Base-by-base conservation (phyloP, 1,139 yeast genomes). In the Kodamaea sp. region DNA sequence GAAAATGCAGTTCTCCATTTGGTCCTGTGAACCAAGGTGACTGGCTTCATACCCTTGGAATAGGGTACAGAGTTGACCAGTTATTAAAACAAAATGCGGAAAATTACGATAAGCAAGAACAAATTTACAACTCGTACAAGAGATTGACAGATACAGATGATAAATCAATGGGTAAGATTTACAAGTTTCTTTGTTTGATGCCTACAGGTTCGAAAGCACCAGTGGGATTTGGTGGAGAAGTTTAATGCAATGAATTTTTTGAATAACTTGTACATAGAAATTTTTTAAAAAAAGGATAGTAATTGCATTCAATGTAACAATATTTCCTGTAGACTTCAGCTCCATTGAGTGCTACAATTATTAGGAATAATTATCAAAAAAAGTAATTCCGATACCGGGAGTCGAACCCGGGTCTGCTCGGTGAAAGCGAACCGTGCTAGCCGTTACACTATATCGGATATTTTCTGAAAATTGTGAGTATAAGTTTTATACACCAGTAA, bases 321-420 rank as follows among this genome's bases (percentile, higher is more conserved):
- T n/a, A n/a, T n/a, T n/a, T n/a, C n/a, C n/a, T n/a, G n/a, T n/a
- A n/a, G n/a, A n/a, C n/a, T n/a, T n/a, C n/a, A n/a, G n/a, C n/a
- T n/a, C n/a, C n/a, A n/a, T n/a, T n/a, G n/a, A n/a, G n/a, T n/a
- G n/a, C n/a, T n/a, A n/a, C n/a, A n/a, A n/a, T n/a, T n/a, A n/a
- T n/a, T n/a, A n/a, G n/a, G n/a, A n/a, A n/a, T n/a, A n/a, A n/a
- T n/a, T n/a, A n/a, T n/a, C n/a, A n/a, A 8, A 22, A 22, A 32
- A 35, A 31, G 20, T 25, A 26, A 22, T 28, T 78, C 83, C 84
- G 83, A 76, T 77, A 72, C 84, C 79, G 84, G 84, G 84, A 78
- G 80, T 78, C 81, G 84, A 78, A 78, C 83, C 83, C 83, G 79
- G 84, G 80, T 74, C 71, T 78, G 83, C 83, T 74, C 83, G 81